A percentile compares a stretch with the other conserved stretches of the same genome.
phyloP scores from a whole-genome alignment of 805 yeast species.

The Metschnikowia aberdeeniae region DNA sequence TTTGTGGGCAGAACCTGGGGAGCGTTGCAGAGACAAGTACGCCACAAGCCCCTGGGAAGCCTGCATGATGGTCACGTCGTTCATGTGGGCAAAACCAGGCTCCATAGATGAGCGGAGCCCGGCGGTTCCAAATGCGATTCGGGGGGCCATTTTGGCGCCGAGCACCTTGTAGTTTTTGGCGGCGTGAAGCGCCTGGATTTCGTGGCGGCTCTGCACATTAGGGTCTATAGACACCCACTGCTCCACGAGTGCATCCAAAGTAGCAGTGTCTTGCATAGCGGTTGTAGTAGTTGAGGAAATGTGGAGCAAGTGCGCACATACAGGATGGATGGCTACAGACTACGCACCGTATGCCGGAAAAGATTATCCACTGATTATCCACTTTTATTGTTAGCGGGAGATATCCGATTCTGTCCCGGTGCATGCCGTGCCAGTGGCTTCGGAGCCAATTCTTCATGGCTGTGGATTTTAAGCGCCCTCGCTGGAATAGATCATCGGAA shows the following conservation, averaged over 20 bases:
- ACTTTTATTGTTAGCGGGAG: too few relatives aligned
- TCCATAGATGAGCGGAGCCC: conserved; percentile 87
- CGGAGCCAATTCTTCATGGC: too few relatives aligned
- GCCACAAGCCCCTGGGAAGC: conserved; percentile 79
- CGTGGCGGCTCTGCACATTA: conserved; percentile 47
- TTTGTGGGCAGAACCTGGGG: conserved; percentile 1
- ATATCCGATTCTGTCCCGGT: too few relatives aligned
- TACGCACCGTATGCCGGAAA: background rate
- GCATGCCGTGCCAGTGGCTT: too few relatives aligned
- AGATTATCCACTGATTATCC: too few relatives aligned
- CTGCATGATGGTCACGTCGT: conserved; percentile 82
- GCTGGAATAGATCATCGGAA: too few relatives aligned
- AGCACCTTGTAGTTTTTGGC: conserved; percentile 40
- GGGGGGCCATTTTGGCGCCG: conserved; percentile 45
- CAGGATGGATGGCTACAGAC: background rate
- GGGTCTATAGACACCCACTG: conserved; percentile 36
- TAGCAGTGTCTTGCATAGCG: too few relatives aligned
- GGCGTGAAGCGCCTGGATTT: conserved; percentile 46
- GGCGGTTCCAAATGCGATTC: conserved; percentile 89
- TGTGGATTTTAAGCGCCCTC: too few relatives aligned
- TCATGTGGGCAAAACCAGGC: conserved; percentile 87
- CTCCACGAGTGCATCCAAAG: conserved; percentile 26
- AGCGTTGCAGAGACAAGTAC: conserved; percentile 33
- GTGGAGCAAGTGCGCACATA: background rate
- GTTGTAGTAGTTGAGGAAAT: background rate